Conservation (phyloP, 2,329 filamentous ascomycete species). For the Trichoderma afroharzianum region DNA sequence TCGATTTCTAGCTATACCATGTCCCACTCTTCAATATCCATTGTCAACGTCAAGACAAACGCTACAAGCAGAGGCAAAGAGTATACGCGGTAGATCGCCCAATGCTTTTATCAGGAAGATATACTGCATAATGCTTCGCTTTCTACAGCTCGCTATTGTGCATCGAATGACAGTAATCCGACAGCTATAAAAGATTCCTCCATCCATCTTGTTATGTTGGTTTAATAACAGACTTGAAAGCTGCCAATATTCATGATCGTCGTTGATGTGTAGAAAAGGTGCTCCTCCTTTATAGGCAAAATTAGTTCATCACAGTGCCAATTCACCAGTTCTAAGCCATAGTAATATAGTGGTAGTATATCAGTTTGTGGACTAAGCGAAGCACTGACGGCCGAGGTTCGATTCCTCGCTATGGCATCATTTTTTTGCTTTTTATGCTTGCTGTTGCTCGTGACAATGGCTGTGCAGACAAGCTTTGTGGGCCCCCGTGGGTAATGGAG, state of each 20-base stretch:
- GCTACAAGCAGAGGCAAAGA: background rate
- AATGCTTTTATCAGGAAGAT: background rate
- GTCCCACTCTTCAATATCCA: background rate
- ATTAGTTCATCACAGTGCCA: background rate
- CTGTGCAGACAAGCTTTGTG: background rate
- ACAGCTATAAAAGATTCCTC: background rate
- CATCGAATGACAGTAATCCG: too few relatives aligned
- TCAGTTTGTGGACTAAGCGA: slow-evolving; percentile 27
- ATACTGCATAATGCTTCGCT: background rate
- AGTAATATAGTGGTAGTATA: slow-evolving; percentile 30
- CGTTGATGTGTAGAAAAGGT: too few relatives aligned
- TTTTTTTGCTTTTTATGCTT: slow-evolving; percentile 3
- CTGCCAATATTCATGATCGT: background rate
- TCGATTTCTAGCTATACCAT: background rate
- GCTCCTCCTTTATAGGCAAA: background rate
- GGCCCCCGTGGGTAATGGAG: background rate
- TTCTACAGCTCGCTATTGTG: background rate
- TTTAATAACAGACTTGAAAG: background rate
- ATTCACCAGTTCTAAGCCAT: slow-evolving; percentile 11
- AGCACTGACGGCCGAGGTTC: slow-evolving; percentile 31
- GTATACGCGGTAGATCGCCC: background rate
- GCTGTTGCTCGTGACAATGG: background rate
- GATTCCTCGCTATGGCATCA: slow-evolving; percentile 28
- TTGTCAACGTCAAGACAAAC: background rate
- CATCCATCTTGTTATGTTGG: background rate